Percentiles rank a stretch among this genome's conserved stretches.
phyloP scores from a whole-genome alignment of 768 basidiomycete species.

The Tricholoma furcatifolium region DNA sequence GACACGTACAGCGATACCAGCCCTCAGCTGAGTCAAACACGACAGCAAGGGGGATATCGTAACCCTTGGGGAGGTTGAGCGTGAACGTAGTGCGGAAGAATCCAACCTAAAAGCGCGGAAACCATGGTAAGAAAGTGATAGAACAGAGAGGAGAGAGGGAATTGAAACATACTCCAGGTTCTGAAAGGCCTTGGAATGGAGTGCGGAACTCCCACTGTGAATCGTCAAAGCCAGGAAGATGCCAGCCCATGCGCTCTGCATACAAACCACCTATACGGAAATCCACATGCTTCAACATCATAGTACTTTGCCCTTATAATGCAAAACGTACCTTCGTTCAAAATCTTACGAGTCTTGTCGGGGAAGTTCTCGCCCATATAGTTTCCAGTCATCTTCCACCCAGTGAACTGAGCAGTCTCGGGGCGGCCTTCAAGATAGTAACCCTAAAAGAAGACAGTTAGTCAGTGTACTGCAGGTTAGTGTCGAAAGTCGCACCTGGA shows the following conservation, averaged over 20 bases:
- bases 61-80: slow-evolving; percentile 8
- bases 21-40: slow-evolving; percentile 9
- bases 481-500: slow-evolving; percentile 7
- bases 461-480: neutral
- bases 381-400: slow-evolving; percentile 17
- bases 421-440: slow-evolving; percentile 16
- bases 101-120: slow-evolving; percentile 10
- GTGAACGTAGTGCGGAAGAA: slow-evolving; percentile 18
- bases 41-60: slow-evolving; percentile 15
- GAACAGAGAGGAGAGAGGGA: neutral
- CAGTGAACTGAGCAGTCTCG: slow-evolving; percentile 8
- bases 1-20: slow-evolving; percentile 11
- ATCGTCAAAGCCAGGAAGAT: slow-evolving; percentile 17
- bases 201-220: slow-evolving; percentile 15
- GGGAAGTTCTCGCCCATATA: slow-evolving; percentile 14
- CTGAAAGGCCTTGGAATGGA: slow-evolving; percentile 13
- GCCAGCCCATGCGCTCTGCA: slow-evolving; percentile 19
- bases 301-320: neutral
- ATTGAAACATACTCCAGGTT: slow-evolving; percentile 15
- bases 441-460: slow-evolving; percentile 1
- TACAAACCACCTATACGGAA: slow-evolving; percentile 13
- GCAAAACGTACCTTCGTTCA: slow-evolving; percentile 13
- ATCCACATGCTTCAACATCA: neutral
- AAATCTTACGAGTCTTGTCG: slow-evolving; percentile 15
- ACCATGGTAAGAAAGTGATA: neutral